phyloP scores from a whole-genome alignment of 2,329 filamentous ascomycete genomes.

The Orbilia ellipsospora region DNA sequence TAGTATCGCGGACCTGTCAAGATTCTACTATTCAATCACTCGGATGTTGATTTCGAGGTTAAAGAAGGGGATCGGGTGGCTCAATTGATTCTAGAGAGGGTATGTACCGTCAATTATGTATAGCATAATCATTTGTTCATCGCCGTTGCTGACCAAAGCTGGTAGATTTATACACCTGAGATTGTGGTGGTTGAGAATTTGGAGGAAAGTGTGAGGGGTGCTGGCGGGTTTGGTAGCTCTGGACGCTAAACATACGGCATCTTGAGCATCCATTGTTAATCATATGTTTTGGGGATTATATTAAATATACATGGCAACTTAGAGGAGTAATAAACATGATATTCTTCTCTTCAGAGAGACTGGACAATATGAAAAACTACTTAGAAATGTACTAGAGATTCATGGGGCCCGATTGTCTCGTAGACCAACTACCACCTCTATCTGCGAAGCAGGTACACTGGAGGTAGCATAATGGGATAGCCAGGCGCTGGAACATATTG shows the following conservation, averaged over 20 bases:
- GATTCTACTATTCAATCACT: conserved; percentile 92
- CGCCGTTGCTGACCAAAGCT: background rate
- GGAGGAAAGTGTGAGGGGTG: conserved; percentile 88
- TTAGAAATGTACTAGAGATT: too few relatives aligned
- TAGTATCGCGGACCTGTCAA: conserved; percentile 89
- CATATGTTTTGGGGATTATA: too few relatives aligned
- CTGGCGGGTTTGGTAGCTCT: conserved; percentile 91
- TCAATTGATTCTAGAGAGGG: conserved; percentile 89
- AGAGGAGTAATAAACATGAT: too few relatives aligned
- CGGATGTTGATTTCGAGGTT: conserved; percentile 63
- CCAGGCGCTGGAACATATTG: too few relatives aligned
- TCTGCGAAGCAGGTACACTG: too few relatives aligned
- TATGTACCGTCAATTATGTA: conserved; percentile 62
- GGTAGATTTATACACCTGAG: conserved; percentile 87
- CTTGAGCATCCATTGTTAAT: too few relatives aligned
- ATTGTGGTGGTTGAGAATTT: conserved; percentile 89
- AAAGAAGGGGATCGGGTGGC: conserved; percentile 90
- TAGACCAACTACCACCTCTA: too few relatives aligned
- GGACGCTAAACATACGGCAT: conserved; percentile 63
- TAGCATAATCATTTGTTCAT: background rate
- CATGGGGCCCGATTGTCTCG: too few relatives aligned
- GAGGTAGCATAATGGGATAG: too few relatives aligned
- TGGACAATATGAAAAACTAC: too few relatives aligned
- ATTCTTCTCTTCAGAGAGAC: too few relatives aligned
- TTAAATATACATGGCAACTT: too few relatives aligned